A percentile compares a stretch with the other conserved stretches of the same genome.
Conservation (phyloP, 2,329 filamentous ascomycete genomes). For the Xylaria sp. region DNA sequence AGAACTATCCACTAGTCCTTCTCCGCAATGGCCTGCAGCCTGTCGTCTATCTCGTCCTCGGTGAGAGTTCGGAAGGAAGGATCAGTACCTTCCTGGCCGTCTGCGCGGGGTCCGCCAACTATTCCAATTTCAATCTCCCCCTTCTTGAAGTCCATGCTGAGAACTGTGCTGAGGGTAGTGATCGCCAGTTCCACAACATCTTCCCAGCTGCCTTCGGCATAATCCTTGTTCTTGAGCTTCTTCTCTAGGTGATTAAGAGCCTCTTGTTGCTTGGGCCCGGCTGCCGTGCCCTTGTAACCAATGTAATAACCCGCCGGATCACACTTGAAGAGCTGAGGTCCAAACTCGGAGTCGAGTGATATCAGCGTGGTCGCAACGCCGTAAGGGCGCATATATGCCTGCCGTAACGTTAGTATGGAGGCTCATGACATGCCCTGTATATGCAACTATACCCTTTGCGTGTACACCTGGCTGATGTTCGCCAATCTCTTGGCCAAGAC, state of each 20-base stretch:
- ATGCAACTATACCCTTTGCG: conserved; percentile 77
- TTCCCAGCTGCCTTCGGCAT: conserved; percentile 91
- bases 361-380: conserved; percentile 96
- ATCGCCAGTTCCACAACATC: conserved; percentile 98
- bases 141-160: conserved; percentile 99
- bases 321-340: conserved; percentile 97
- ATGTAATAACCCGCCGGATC: conserved; percentile 98
- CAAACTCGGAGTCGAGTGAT: conserved; percentile 90
- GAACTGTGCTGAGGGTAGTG: conserved; percentile 91
- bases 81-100: conserved; percentile 85
- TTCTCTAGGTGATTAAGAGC: conserved; percentile 98
- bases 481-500: conserved; percentile 95
- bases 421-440: conserved; percentile 16
- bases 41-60: conserved; percentile 98
- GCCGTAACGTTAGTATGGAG: conserved; percentile 45
- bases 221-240: conserved; percentile 99
- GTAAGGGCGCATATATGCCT: conserved; percentile 97
- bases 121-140: conserved; percentile 98
- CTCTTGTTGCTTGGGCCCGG: conserved; percentile 98
- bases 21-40: conserved; percentile 97
- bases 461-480: conserved; percentile 99
- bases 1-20: conserved; percentile 78
- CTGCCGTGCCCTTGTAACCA: conserved; percentile 97
- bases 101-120: conserved; percentile 84
- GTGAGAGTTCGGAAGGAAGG: conserved; percentile 86